Evolutionary conservation across 2,329 filamentous ascomycete species (phyloP).

Genomic region (Clonostachys rosea): DNA sequence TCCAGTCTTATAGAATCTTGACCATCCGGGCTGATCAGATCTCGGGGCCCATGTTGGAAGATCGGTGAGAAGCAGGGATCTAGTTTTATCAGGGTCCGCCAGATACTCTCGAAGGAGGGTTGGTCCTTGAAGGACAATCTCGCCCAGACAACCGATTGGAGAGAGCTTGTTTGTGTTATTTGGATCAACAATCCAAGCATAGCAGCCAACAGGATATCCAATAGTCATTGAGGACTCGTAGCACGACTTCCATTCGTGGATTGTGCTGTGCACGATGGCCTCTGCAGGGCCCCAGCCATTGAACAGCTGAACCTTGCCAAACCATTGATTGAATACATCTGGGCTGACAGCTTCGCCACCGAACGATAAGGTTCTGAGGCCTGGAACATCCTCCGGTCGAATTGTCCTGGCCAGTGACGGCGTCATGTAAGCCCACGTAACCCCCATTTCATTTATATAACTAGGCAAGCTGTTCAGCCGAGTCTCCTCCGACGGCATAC

Average conservation of each 20-base stretch:
- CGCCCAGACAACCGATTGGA: conserved; percentile 21
- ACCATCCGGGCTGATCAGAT: not conserved
- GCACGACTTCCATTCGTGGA: conserved; percentile 7
- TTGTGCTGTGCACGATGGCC: conserved; percentile 10
- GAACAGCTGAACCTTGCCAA: conserved; percentile 20
- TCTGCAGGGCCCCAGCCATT: conserved; percentile 21
- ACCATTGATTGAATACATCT: conserved; percentile 9
- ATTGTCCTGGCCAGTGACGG: conserved; percentile 1
- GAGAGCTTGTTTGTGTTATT: conserved; percentile 15
- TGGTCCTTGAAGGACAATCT: conserved; percentile 30
- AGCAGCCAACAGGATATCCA: conserved; percentile 1
- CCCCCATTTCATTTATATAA: conserved; percentile 5
- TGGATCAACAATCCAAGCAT: conserved; percentile 17
- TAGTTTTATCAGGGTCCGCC: conserved; percentile 44
- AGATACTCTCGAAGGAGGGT: conserved; percentile 34
- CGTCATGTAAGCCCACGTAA: conserved; percentile 7
- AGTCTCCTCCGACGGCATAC: conserved; percentile 7
- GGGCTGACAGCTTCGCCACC: conserved; percentile 23
- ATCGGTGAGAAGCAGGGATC: conserved; percentile 36
- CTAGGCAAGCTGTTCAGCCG: conserved; percentile 4
- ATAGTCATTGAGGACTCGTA: conserved; percentile 9
- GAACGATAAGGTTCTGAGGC: conserved; percentile 6
- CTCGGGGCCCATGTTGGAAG: not conserved
- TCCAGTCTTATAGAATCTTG: conserved; percentile 35
- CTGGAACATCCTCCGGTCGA: conserved; percentile 3